A percentile compares a stretch with the other conserved stretches of the same genome.
Evolutionary conservation across 1,284 basidiomycete species (phyloP).

Genomic region (Xerocomus minutiporus): DNA sequence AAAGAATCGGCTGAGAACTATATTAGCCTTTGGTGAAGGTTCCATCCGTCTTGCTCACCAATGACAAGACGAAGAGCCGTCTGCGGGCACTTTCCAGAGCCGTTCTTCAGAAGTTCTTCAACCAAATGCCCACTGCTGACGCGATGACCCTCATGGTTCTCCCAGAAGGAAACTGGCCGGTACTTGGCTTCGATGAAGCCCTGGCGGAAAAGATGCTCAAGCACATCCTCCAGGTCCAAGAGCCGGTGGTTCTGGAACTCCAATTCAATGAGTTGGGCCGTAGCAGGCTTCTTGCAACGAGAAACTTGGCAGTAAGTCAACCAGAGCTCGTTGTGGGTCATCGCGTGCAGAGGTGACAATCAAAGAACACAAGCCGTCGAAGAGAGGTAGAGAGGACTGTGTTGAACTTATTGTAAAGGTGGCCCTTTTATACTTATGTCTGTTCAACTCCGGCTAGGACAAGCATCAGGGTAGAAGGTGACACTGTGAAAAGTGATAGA

Average conservation of each 20-base stretch:
- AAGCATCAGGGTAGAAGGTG: constrained; percentile 8
- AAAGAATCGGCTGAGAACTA: constrained; percentile 36
- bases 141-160: constrained; percentile 36
- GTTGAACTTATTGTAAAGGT: background rate
- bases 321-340: constrained; percentile 41
- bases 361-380: background rate
- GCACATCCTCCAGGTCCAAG: constrained; percentile 43
- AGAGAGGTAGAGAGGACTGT: background rate
- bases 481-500: constrained; percentile 6
- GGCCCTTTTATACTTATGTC: constrained; percentile 12
- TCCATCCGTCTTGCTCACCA: constrained; percentile 28
- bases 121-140: constrained; percentile 35
- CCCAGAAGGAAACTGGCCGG: constrained; percentile 42
- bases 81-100: constrained; percentile 39
- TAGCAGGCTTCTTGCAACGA: constrained; percentile 37
- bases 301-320: constrained; percentile 45
- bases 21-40: background rate
- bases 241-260: constrained; percentile 38
- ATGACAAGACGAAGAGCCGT: constrained; percentile 42
- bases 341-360: constrained; percentile 11
- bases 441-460: background rate
- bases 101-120: constrained; percentile 39
- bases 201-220: constrained; percentile 45
- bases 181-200: constrained; percentile 43
- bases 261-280: constrained; percentile 45